Base-by-base conservation (phyloP, 1,284 basidiomycete species). In the Ganoderma resinaceum region DNA sequence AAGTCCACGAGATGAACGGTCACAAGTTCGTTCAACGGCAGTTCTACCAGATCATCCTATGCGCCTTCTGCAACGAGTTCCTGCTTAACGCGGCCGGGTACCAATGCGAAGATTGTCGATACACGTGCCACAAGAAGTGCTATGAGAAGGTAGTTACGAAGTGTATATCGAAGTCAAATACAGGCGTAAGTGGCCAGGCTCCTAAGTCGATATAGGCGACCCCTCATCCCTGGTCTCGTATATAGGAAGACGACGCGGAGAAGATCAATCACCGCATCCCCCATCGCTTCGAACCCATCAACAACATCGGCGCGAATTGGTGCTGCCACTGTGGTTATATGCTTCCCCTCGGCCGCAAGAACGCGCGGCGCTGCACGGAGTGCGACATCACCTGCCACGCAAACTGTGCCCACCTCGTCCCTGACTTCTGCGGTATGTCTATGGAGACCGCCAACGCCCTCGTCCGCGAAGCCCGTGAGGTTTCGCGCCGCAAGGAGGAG, bases 311-410 rank as follows among this genome's bases (percentile, higher is more conserved):
- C 61, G 95, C 98, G 31, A 99, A 98, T 79, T 99, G 98, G 98
- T 99, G 98, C 82, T 99, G 97, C 80, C 98, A 99, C 80, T 99
- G 98, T 81, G 98, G 98, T 73, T 96, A 96, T 78, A 98, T 99
- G 88, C 89, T 99, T 49, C 96, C 98, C 62, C 89, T 99, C 63
- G 98, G 98, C 65, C 91, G 97, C 72, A 99, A 99, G 85, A 97
- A 98, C 79, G 94, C 96, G 31, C 91, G 96, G 68, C 94, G 95
- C 82, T 99, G 98, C 81, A 91, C 92, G 63, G 97, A 99, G 80
- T 99, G 98, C 81, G 91, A 93, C 77, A 91, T 99, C 72, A 99
- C 97, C 64, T 98, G 96, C 76, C 98, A 99, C 82, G 96, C 96
- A 29, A 96, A 98, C 73, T 99, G 98, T 81, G 95, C 96, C 0